Conservation (phyloP, 108 stramenopile genomes). For the Cylindrotheca closterium region DNA sequence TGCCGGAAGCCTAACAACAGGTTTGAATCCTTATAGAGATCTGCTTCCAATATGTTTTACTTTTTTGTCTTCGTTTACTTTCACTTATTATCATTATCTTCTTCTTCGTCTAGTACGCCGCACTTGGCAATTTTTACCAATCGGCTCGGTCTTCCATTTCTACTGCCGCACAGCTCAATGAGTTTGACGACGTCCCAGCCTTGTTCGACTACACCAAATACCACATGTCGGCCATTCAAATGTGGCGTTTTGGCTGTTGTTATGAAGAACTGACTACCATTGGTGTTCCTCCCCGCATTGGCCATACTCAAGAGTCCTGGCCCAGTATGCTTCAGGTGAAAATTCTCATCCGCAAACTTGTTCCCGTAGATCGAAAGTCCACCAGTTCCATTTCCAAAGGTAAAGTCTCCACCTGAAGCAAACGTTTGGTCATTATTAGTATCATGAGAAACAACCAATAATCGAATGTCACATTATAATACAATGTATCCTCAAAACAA, state of each 20-base stretch:
- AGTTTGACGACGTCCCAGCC: constrained; percentile 80
- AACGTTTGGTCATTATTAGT: too few relatives aligned
- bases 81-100: constrained; percentile 14
- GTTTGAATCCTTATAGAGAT: too few relatives aligned
- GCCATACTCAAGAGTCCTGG: constrained; percentile 92
- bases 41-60: too few relatives aligned
- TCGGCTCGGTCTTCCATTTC: constrained; percentile 50
- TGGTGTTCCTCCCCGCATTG: constrained; percentile 91
- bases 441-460: too few relatives aligned
- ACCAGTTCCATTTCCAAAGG: constrained; percentile 91
- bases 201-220: constrained; percentile 74
- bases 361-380: constrained; percentile 69
- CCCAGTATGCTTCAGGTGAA: constrained; percentile 88
- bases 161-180: constrained; percentile 68
- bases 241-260: constrained; percentile 89
- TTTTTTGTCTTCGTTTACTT: too few relatives aligned
- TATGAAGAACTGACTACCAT: constrained; percentile 90
- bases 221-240: constrained; percentile 89
- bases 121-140: constrained; percentile 55
- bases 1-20: too few relatives aligned
- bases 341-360: constrained; percentile 95
- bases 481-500: background rate
- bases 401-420: constrained; percentile 97
- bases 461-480: too few relatives aligned
- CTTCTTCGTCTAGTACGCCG: constrained; percentile 54